A percentile compares a stretch with the other conserved stretches of the same genome.
phyloP scores from a whole-genome alignment of 306 rosid genomes.

The Sicyos baderoa region DNA sequence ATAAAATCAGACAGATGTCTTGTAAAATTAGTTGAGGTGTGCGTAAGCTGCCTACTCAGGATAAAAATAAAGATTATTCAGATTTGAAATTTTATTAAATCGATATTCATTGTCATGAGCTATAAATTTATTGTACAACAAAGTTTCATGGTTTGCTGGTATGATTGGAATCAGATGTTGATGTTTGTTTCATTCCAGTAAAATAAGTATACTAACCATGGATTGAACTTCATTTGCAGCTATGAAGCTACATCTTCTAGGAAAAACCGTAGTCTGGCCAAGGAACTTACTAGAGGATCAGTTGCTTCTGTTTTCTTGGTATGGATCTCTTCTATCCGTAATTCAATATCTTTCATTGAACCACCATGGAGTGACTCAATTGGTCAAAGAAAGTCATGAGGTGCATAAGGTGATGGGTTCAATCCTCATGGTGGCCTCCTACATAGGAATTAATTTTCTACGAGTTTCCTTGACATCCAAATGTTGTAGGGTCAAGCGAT shows the following conservation, averaged over 20 bases:
- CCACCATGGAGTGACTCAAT: too few relatives aligned
- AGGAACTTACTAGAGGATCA: conserved; percentile 73
- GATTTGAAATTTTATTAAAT: neutral
- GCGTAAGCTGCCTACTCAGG: too few relatives aligned
- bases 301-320: conserved; percentile 51
- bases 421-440: too few relatives aligned
- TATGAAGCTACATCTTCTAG: conserved; percentile 75
- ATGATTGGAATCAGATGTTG: neutral
- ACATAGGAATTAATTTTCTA: too few relatives aligned
- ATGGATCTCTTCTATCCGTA: neutral
- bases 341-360: neutral
- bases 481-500: too few relatives aligned
- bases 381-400: too few relatives aligned
- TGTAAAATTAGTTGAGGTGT: too few relatives aligned
- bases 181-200: neutral
- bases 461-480: too few relatives aligned
- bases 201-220: neutral
- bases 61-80: too few relatives aligned
- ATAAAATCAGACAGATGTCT: too few relatives aligned
- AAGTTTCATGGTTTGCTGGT: neutral
- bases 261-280: conserved; percentile 66
- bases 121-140: neutral
- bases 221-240: conserved; percentile 9
- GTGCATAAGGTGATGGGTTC: too few relatives aligned
- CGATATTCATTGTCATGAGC: neutral